phyloP scores from a whole-genome alignment of 306 rosid genomes.

The Abrus precatorius region DNA sequence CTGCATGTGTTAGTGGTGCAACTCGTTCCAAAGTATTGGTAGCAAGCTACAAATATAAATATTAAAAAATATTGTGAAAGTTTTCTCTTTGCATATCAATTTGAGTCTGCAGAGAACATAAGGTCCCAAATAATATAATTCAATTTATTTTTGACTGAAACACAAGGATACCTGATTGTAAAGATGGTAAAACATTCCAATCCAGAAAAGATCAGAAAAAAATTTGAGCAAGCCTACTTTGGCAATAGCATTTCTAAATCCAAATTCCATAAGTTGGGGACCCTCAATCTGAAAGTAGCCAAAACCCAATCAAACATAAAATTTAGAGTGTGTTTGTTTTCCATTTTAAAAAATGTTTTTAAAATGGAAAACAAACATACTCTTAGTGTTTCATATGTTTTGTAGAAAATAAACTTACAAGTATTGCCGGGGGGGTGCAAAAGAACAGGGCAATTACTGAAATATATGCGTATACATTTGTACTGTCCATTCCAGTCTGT shows the following conservation, averaged over 20 bases:
- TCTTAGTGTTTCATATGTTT: not conserved
- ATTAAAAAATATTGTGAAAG: not conserved
- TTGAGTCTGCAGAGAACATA: not conserved
- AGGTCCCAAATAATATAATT: not conserved
- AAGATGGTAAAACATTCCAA: slow-evolving; percentile 80
- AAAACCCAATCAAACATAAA: slow-evolving; percentile 23
- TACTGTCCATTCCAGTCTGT: slow-evolving; percentile 87
- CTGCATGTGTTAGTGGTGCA: slow-evolving; percentile 84
- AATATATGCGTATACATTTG: slow-evolving; percentile 77
- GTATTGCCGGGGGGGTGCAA: slow-evolving; percentile 77
- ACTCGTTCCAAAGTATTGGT: slow-evolving; percentile 82
- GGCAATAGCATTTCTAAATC: slow-evolving; percentile 74
- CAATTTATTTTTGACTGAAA: not conserved
- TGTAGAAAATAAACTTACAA: slow-evolving; percentile 55
- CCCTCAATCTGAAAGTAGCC: slow-evolving; percentile 75
- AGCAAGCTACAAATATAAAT: slow-evolving; percentile 64
- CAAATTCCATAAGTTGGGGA: slow-evolving; percentile 70
- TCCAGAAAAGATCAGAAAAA: slow-evolving; percentile 76
- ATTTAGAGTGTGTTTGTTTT: too few species aligned
- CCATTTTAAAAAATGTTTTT: too few species aligned
- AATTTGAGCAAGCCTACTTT: slow-evolving; percentile 74
- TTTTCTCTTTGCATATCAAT: not conserved
- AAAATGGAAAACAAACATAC: too few species aligned
- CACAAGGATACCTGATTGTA: slow-evolving; percentile 70
- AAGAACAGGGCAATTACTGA: slow-evolving; percentile 78